Base-by-base conservation (phyloP, 495 filamentous ascomycete genomes). In the Saxophila tyrrhenica region DNA sequence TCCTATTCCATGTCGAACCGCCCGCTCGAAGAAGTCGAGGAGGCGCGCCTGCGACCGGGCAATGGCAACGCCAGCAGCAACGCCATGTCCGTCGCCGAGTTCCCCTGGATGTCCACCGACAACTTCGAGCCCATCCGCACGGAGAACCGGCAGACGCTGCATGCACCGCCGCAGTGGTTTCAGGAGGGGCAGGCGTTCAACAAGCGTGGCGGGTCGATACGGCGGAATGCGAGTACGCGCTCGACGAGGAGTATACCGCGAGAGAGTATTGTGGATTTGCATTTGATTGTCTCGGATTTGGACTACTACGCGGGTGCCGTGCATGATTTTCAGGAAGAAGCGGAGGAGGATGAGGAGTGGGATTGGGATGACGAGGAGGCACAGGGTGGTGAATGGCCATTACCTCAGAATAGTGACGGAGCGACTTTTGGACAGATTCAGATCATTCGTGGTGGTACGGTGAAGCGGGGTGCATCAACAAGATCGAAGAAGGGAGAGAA, bases 281-380 rank as follows among this genome's bases (percentile, higher is more conserved):
- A 60, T 48, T 39, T 60, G 24, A 60, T 60, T 39, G 58, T 60
- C 1, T 60, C 53, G 9, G 58, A 60, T 46, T 43, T 60, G 9
- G 58, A 60, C 24, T 60, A 52, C 49, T 60, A 60, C 29, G 58
- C 58, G 7, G 58, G 58, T 24, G 58, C 58, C 17, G 48, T 60
- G 11, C 58, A 60, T 48, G 58, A 60, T 25, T 60, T 57, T 39
- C 58, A 60, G 32, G 54, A 29, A 24, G 52, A 52, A 35, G 58
- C 56, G 41, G 58, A 60, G 42, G 22, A 42, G 39, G 43, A 49
- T 25, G 58, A 56, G 43, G 58, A 60, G 32, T 56, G 50, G 35
- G 58, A 60, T 41, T 52, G 48, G 43, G 41, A 57, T 10, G 58
- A 51, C 9, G 53, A 55, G 42, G 56, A 52, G 39, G 58, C 46